Evolutionary conservation across 2,329 filamentous ascomycete genomes (phyloP).

Genomic region (Aspergillus hortae): DNA sequence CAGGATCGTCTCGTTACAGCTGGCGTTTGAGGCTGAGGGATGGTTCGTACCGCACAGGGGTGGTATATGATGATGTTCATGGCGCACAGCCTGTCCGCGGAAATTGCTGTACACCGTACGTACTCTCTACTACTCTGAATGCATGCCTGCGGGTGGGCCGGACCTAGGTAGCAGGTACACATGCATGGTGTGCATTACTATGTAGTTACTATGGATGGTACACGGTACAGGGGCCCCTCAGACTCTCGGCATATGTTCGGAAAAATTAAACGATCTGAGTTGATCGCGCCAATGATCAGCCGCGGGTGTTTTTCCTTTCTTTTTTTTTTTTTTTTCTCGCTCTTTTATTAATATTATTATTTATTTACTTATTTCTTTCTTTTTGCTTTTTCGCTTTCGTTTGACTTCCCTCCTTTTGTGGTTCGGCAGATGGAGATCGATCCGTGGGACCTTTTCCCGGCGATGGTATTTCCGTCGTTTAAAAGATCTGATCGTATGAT

Average conservation of each 20-base stretch:
- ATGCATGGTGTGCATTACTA: background rate
- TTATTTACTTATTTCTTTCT: too few relatives aligned
- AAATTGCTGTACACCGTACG: too few relatives aligned
- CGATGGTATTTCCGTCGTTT: background rate
- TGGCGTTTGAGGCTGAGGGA: background rate
- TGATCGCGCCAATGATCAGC: constrained; percentile 6
- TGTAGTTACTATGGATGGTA: background rate
- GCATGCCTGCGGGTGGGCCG: background rate
- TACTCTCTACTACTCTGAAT: background rate
- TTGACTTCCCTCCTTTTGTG: background rate
- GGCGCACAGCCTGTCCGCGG: background rate
- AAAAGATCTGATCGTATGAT: background rate
- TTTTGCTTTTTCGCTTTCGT: background rate
- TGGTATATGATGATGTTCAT: background rate
- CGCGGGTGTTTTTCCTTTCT: background rate
- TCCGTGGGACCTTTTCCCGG: background rate
- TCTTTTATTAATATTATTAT: background rate
- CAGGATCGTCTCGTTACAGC: background rate
- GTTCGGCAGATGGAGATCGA: background rate
- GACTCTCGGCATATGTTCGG: constrained; percentile 13
- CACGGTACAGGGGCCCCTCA: background rate
- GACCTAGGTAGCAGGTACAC: background rate
- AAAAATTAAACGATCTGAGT: constrained; percentile 10
- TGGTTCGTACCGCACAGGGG: background rate
- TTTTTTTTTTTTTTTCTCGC: background rate